Evolutionary conservation across 2,329 filamentous ascomycete genomes (phyloP).

Genomic region (Xylaria sp.): DNA sequence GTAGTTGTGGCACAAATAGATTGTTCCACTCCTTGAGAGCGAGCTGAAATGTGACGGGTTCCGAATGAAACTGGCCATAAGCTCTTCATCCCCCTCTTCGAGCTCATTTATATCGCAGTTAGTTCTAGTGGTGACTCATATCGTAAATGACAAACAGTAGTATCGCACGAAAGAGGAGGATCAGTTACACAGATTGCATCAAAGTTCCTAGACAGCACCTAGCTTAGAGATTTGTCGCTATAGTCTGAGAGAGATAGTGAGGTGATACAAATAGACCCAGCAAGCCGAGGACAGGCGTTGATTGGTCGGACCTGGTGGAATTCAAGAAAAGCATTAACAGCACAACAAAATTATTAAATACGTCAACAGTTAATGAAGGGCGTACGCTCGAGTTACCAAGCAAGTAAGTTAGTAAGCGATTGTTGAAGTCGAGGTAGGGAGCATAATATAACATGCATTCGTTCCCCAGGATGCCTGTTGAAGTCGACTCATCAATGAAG

Average conservation of each 20-base stretch:
- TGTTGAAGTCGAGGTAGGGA: neutral
- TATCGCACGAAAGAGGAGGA: neutral
- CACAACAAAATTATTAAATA: neutral
- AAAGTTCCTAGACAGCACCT: too few species aligned
- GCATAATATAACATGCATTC: too few species aligned
- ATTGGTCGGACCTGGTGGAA: neutral
- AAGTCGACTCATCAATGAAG: neutral
- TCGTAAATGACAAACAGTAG: neutral
- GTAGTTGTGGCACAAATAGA: neutral
- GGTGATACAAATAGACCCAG: neutral
- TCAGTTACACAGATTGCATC: neutral
- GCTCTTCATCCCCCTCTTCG: conserved; percentile 5
- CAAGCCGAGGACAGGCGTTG: conserved; percentile 30
- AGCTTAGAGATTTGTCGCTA: too few species aligned
- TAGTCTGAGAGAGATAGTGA: neutral
- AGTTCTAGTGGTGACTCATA: neutral
- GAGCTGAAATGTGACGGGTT: conserved; percentile 5
- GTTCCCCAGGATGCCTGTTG: too few species aligned
- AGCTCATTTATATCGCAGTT: neutral
- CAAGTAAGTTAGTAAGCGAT: neutral
- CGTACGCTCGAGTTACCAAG: neutral
- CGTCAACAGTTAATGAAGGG: too few species aligned
- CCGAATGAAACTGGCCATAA: conserved; percentile 23
- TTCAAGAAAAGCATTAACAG: neutral
- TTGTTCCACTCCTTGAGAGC: neutral